Conservation (phyloP, 441 rosid species). For the Erodium chrysanthum region DNA sequence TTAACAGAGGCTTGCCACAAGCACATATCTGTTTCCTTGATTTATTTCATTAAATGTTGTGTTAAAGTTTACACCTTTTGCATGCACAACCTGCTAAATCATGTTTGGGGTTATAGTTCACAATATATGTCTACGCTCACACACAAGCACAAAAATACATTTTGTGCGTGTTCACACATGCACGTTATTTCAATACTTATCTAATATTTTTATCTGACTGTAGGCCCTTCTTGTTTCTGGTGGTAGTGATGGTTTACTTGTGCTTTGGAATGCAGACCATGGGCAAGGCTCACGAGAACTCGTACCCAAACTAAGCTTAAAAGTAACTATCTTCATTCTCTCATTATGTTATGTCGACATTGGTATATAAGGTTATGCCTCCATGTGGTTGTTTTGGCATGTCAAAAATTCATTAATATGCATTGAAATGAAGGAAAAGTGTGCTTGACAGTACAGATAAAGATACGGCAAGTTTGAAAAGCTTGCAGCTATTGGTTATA, state of each 20-base stretch:
- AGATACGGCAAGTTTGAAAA: no score
- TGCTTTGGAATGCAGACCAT: slow-evolving; percentile 94
- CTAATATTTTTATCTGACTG: slow-evolving; percentile 18
- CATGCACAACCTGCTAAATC: background rate
- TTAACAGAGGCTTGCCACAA: background rate
- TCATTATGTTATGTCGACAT: background rate
- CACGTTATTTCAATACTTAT: background rate
- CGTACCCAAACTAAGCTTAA: slow-evolving; percentile 91
- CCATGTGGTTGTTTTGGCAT: no score
- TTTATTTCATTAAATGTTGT: background rate
- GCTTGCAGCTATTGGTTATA: no score
- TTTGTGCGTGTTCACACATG: background rate
- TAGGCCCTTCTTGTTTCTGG: slow-evolving; percentile 97
- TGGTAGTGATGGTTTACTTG: slow-evolving; percentile 88
- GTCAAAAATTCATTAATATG: no score
- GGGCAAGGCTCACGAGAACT: slow-evolving; percentile 91
- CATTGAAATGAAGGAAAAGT: no score
- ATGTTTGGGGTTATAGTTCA: no score
- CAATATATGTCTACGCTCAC: no score
- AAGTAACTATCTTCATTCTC: slow-evolving; percentile 28
- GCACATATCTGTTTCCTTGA: background rate
- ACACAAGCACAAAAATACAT: no score
- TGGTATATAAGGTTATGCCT: no score
- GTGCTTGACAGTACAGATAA: no score
- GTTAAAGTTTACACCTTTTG: background rate